A percentile compares a stretch with the other conserved stretches of the same genome.
Evolutionary conservation across 176 grass and related monocot genomes (phyloP).

Genomic region (Metroxylon sagu): DNA sequence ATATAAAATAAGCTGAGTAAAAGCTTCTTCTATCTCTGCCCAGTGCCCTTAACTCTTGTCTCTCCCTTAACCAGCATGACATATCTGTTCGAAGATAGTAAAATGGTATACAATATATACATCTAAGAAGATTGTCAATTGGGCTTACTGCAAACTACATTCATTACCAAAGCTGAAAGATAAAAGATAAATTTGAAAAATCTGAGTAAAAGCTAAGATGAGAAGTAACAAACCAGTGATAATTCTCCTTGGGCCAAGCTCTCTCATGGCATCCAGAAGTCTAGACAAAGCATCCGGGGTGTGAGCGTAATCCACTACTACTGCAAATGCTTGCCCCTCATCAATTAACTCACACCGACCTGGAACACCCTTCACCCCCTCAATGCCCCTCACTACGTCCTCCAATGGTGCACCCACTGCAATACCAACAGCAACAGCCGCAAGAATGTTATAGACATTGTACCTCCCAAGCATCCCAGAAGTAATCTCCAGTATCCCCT

Average conservation of each 20-base stretch:
- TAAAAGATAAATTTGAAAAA: not conserved
- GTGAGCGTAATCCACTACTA: conserved; percentile 71
- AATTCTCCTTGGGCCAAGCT: conserved; percentile 68
- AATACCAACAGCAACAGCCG: conserved; percentile 86
- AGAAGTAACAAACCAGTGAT: conserved; percentile 53
- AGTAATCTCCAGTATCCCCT: conserved; percentile 90
- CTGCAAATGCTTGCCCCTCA: conserved; percentile 94
- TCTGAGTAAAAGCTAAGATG: conserved; percentile 3
- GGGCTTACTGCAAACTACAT: no score
- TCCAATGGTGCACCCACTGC: conserved; percentile 74
- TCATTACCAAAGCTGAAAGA: no score
- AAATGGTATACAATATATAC: no score
- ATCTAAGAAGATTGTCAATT: no score
- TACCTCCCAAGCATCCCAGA: conserved; percentile 77
- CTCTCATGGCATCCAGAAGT: conserved; percentile 71
- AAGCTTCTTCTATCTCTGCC: no score
- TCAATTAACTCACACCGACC: conserved; percentile 89
- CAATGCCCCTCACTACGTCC: conserved; percentile 82
- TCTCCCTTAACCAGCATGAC: no score
- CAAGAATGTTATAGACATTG: conserved; percentile 92
- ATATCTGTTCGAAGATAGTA: no score
- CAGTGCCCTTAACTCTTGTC: no score
- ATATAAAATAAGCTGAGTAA: no score
- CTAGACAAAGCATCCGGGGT: conserved; percentile 68
- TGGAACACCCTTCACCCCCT: conserved; percentile 91